Conservation (phyloP, 129 eudicot genomes). For the Lactuca sativa region DNA sequence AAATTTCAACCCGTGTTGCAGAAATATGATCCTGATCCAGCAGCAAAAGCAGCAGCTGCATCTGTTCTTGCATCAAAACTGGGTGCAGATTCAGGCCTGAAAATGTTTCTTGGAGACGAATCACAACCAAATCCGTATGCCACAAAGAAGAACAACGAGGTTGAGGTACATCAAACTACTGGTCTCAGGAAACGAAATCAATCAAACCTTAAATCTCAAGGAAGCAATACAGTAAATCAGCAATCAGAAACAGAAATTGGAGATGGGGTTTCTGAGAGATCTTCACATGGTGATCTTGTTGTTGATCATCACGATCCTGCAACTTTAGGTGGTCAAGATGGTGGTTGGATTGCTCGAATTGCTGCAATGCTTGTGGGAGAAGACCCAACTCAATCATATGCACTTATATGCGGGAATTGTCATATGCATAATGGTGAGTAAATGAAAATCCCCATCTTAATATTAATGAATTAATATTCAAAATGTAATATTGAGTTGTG, state of each 20-base stretch:
- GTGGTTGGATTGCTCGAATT: slow-evolving; percentile 91
- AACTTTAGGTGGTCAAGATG: slow-evolving; percentile 52
- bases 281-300: slow-evolving; percentile 45
- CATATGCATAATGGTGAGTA: slow-evolving; percentile 95
- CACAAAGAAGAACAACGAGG: slow-evolving; percentile 63
- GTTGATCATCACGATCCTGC: slow-evolving; percentile 71
- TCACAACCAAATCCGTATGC: slow-evolving; percentile 35
- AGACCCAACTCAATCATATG: slow-evolving; percentile 93
- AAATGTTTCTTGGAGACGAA: slow-evolving; percentile 66
- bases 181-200: slow-evolving; percentile 88
- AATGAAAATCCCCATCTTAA: not conserved
- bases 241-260: slow-evolving; percentile 42
- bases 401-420: slow-evolving; percentile 94
- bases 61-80: slow-evolving; percentile 81
- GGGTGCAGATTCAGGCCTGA: slow-evolving; percentile 88
- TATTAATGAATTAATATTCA: no score
- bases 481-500: not conserved
- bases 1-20: slow-evolving; percentile 32
- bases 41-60: slow-evolving; percentile 97
- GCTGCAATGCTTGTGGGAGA: slow-evolving; percentile 98
- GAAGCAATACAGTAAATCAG: slow-evolving; percentile 26
- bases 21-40: slow-evolving; percentile 97
- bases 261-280: slow-evolving; percentile 40
- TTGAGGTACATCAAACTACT: slow-evolving; percentile 49
- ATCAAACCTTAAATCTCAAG: slow-evolving; percentile 41